These are phyloP conservation scores for Drechslerella stenobrocha DNA, from an alignment of 2,329 filamentous ascomycete genomes.

Conservation along the genomic window DNA sequence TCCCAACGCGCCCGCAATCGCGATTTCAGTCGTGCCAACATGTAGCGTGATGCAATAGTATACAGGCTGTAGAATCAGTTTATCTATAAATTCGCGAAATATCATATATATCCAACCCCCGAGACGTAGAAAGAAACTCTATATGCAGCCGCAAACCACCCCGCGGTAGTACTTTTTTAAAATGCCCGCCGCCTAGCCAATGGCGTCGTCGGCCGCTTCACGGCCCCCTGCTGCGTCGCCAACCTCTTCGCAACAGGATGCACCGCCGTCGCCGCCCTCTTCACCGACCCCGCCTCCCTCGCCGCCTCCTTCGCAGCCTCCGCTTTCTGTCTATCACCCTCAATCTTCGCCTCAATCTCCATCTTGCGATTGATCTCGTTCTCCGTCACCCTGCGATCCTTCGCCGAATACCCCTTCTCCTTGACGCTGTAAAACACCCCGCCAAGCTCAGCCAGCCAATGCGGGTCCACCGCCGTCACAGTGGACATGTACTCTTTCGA, in stretches of 20 bases:
- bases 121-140: no score
- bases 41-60: no score
- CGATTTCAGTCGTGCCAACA: no score
- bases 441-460: constrained; percentile 94
- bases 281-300: constrained; percentile 42
- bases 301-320: constrained; percentile 60
- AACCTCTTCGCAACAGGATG: constrained; percentile 50
- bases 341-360: constrained; percentile 92
- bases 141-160: no score
- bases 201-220: constrained; percentile 53
- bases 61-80: no score
- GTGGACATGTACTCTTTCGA: constrained; percentile 98
- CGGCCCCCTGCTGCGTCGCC: constrained; percentile 50
- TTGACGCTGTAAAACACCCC: constrained; percentile 97
- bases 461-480: constrained; percentile 91
- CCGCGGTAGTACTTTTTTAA: no score
- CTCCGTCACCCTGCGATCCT: constrained; percentile 84
- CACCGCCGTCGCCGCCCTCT: constrained; percentile 57
- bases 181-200: constrained; percentile 51
- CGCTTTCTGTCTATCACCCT: constrained; percentile 73
- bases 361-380: constrained; percentile 89
- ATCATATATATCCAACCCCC: no score
- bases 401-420: constrained; percentile 90
- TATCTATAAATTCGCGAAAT: no score
- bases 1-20: neutral